A percentile compares a stretch with the other conserved stretches of the same genome.
Conservation (phyloP, 139 green algal genomes). For the Haematococcus lacustris region DNA sequence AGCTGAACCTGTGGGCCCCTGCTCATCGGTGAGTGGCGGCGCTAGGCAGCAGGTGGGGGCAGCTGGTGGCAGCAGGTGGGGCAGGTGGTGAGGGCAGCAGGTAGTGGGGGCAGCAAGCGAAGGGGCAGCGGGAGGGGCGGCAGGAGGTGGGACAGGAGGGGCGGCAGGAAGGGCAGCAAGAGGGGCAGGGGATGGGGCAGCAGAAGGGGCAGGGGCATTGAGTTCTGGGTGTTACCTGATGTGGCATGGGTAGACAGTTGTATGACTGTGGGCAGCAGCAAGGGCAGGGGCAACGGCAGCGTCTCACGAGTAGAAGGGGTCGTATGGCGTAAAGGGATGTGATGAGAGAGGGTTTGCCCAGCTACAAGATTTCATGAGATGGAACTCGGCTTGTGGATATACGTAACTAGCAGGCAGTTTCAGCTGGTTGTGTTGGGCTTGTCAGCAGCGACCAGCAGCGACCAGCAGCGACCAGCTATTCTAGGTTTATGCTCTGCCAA, state of each 20-base stretch:
- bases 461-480: not conserved
- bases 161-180: not conserved
- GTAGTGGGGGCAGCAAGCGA: not conserved
- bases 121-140: not conserved
- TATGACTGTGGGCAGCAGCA: too few species aligned
- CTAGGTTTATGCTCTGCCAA: not conserved
- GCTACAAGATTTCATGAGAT: not conserved
- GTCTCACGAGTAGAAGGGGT: too few species aligned
- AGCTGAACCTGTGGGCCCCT: conserved; percentile 61
- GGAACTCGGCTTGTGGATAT: not conserved
- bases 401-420: not conserved
- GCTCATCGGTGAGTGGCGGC: conserved; percentile 30
- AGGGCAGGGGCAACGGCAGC: too few species aligned
- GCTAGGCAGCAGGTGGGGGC: too few species aligned
- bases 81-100: not conserved
- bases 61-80: too few species aligned
- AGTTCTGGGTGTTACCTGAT: too few species aligned
- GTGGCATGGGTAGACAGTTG: too few species aligned
- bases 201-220: too few species aligned
- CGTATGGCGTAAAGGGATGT: too few species aligned
- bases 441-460: not conserved
- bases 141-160: too few species aligned
- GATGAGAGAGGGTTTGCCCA: too few species aligned
- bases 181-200: too few species aligned
- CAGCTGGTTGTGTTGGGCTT: not conserved